Percentiles rank a stretch among this genome's conserved stretches.
phyloP scores from a whole-genome alignment of 176 grass and related monocot genomes.

The Eragrostis nindensis region DNA sequence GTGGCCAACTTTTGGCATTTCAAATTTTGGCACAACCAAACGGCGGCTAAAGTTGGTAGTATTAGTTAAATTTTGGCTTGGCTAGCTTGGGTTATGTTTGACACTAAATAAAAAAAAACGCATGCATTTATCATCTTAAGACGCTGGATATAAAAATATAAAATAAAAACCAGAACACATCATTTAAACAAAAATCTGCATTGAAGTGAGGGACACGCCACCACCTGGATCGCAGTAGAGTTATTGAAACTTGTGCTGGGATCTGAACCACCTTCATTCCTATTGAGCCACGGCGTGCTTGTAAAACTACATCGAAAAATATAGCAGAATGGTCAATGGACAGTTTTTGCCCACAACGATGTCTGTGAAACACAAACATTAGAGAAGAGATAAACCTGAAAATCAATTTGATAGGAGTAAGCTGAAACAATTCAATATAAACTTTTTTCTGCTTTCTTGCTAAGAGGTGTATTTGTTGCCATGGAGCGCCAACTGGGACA shows the following conservation, averaged over 20 bases:
- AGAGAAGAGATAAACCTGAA: constrained; percentile 81
- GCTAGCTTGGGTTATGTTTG: background rate
- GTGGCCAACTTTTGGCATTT: background rate
- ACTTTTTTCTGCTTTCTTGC: constrained; percentile 90
- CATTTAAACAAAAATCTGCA: background rate
- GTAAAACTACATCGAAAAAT: constrained; percentile 74
- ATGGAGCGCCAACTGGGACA: constrained; percentile 86
- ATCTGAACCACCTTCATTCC: constrained; percentile 76
- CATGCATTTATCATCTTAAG: constrained; percentile 14
- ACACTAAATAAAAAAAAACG: background rate
- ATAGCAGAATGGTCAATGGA: constrained; percentile 39
- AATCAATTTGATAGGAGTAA: constrained; percentile 74
- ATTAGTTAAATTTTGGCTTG: background rate
- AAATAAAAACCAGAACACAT: constrained; percentile 4
- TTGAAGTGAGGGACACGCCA: background rate
- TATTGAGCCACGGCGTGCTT: constrained; percentile 84
- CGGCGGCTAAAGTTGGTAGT: background rate
- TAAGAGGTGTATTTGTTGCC: constrained; percentile 94
- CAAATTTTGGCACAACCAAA: background rate
- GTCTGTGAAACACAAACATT: constrained; percentile 30
- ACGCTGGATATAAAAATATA: constrained; percentile 15
- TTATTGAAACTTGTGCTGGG: constrained; percentile 60
- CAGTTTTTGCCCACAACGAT: constrained; percentile 10
- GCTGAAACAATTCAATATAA: constrained; percentile 85
- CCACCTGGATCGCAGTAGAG: constrained; percentile 83